Base-by-base conservation (phyloP, 1,284 basidiomycete species). In the Kalmanozyma brasiliensis region DNA sequence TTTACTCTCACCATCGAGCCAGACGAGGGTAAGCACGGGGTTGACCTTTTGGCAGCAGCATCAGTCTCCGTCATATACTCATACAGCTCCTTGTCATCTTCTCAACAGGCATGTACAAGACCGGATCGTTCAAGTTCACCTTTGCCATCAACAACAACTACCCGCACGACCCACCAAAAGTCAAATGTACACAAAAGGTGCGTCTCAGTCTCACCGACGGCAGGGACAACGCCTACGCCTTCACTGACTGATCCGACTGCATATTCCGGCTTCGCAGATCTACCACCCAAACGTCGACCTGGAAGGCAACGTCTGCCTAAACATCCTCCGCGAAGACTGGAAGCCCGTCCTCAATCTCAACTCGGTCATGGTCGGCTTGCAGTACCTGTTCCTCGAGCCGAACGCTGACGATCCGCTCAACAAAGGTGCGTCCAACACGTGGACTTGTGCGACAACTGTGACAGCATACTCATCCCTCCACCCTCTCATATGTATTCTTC, bases 251-350 rank as follows among this genome's bases (percentile, higher is more conserved):
- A 11, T 29, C 47, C 11, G 17, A 16, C 33, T 43, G n/a, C n/a
- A n/a, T 22, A 16, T 13, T 7, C 26, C 7, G 6, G 26, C 26
- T 7, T 7, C 11, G 26, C 69, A 96, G 94, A 97, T 98, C 82
- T 98, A 99, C 84, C 96, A 99, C 83, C 96, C 96, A 2, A 99
- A 99, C 80, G 89, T 99, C 43, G 95, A 99, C 83, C 87, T 97
- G 32, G 93, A 98, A 42, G 94, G 94, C 46, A 97, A 97, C 74
- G 93, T 98, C 34, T 84, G 84, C 63, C 80, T 84, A 30, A 98
- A 98, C 85, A 98, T 98, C 78, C 87, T 98, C 60, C 89, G 96
- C 82, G 96, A 98, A 85, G 96, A 98, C 85, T 99, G 96, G 96
- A 99, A 99, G 82, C 96, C 96, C 14, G 96, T 98, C 4, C 86